Conservation (phyloP, 306 rosid genomes). For the Quercus robur region DNA sequence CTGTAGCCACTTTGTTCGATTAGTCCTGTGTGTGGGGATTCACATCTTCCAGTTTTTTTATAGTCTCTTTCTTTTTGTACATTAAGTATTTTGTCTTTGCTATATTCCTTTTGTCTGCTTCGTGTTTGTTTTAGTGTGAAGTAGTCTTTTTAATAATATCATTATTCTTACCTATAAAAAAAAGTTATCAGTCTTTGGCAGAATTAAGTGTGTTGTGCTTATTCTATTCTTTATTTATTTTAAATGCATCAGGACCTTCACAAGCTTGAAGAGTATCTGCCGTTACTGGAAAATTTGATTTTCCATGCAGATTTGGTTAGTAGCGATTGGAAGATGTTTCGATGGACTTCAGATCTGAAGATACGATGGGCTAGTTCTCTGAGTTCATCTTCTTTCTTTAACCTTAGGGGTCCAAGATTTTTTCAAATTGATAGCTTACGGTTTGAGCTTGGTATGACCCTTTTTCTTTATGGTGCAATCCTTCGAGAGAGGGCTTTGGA, state of each 20-base stretch:
- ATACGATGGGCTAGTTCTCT: slow-evolving; percentile 69
- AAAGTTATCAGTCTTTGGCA: neutral
- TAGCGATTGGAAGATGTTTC: slow-evolving; percentile 21
- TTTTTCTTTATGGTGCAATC: slow-evolving; percentile 65
- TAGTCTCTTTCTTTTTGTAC: too few species aligned
- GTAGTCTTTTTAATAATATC: too few species aligned
- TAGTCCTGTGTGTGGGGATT: too few species aligned
- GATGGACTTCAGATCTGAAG: slow-evolving; percentile 45
- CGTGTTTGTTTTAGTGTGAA: too few species aligned
- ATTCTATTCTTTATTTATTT: neutral
- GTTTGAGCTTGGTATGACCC: slow-evolving; percentile 66
- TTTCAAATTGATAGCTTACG: slow-evolving; percentile 52
- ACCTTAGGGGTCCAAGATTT: slow-evolving; percentile 45
- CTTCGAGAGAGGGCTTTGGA: slow-evolving; percentile 65
- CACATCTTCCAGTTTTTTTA: too few species aligned
- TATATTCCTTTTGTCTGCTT: too few species aligned
- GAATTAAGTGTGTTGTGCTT: neutral
- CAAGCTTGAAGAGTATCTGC: slow-evolving; percentile 63
- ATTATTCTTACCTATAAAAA: too few species aligned
- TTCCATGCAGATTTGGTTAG: slow-evolving; percentile 25
- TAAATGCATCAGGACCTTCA: slow-evolving; percentile 55
- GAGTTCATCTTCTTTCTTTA: slow-evolving; percentile 51
- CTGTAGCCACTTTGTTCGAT: too few species aligned
- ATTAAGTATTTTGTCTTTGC: too few species aligned
- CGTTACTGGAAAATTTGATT: slow-evolving; percentile 61